Percentiles rank a stretch among this genome's conserved stretches.
phyloP scores from a whole-genome alignment of 345 rosid species.

The Gossypium bickii region DNA sequence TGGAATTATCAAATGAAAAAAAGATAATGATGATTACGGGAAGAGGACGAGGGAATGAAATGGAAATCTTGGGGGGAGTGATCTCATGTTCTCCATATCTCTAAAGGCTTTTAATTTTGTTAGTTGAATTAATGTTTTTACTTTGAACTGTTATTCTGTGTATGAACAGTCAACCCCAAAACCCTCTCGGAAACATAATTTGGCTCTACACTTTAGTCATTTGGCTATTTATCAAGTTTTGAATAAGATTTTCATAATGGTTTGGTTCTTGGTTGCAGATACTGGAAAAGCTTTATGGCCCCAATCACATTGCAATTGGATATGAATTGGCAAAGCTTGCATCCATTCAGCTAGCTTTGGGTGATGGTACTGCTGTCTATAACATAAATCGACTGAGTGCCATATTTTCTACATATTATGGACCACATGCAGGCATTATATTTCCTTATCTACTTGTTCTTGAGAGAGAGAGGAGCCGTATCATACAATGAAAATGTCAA shows the following conservation, averaged over 20 bases:
- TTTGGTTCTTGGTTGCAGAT: constrained; percentile 42
- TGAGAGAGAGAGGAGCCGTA: constrained; percentile 17
- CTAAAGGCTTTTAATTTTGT: too few relatives aligned
- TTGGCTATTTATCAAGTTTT: not conserved
- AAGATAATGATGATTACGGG: too few relatives aligned
- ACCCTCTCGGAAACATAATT: not conserved
- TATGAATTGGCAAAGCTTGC: constrained; percentile 75
- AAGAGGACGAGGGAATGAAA: too few relatives aligned
- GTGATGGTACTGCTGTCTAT: constrained; percentile 37
- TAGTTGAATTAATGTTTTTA: too few relatives aligned
- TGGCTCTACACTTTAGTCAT: not conserved
- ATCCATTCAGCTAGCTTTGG: constrained; percentile 52
- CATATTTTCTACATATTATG: constrained; percentile 52
- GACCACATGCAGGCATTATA: constrained; percentile 39
- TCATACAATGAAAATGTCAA: not conserved
- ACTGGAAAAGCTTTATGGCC: constrained; percentile 58
- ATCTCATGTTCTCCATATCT: too few relatives aligned
- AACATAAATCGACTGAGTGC: constrained; percentile 31
- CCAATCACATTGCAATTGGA: constrained; percentile 63
- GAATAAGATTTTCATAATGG: not conserved
- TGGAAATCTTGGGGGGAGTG: too few relatives aligned
- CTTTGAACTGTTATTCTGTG: too few relatives aligned
- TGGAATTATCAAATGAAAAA: too few relatives aligned
- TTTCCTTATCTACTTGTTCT: constrained; percentile 49
- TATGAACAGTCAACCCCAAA: too few relatives aligned